Evolutionary conservation across 495 filamentous ascomycete genomes (phyloP).

Genomic region (Choiromyces venosus): DNA sequence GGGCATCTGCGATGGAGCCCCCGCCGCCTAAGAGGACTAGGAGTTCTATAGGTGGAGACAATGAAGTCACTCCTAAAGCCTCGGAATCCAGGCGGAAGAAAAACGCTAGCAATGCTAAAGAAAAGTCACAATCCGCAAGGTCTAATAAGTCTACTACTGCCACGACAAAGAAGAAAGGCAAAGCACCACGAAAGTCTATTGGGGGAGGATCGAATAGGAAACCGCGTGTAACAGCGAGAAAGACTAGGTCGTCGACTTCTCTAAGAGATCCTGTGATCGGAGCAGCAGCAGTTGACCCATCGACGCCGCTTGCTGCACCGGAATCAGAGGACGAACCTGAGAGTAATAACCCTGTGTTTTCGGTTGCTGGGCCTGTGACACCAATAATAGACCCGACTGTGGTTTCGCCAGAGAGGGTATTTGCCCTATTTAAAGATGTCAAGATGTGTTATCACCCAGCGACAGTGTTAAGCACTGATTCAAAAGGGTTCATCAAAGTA

Average conservation of each 20-base stretch:
- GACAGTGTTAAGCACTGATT: conserved; percentile 22
- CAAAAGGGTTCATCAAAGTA: conserved; percentile 17
- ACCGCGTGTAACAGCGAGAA: conserved; percentile 10
- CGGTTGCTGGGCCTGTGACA: conserved; percentile 7
- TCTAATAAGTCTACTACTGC: background rate
- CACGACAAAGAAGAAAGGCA: background rate
- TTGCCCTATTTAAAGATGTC: conserved; percentile 39
- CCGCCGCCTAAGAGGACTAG: background rate
- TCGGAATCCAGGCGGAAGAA: background rate
- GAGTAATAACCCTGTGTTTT: conserved; percentile 24
- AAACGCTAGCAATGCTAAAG: background rate
- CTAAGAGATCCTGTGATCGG: background rate
- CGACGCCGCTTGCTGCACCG: background rate
- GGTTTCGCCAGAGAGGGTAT: conserved; percentile 27
- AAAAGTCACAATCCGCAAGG: background rate
- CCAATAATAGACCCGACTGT: background rate
- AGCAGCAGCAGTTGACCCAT: background rate
- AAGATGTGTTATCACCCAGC: conserved; percentile 37
- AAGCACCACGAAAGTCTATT: background rate
- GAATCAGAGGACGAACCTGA: conserved; percentile 31
- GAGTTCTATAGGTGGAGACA: background rate
- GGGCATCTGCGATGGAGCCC: background rate
- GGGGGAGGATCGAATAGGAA: background rate
- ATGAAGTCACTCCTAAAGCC: background rate
- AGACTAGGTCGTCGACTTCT: conserved; percentile 21